A percentile compares a stretch with the other conserved stretches of the same genome.
Conservation (phyloP, 2,329 filamentous ascomycete genomes). For the Aspergillaceae sp. region DNA sequence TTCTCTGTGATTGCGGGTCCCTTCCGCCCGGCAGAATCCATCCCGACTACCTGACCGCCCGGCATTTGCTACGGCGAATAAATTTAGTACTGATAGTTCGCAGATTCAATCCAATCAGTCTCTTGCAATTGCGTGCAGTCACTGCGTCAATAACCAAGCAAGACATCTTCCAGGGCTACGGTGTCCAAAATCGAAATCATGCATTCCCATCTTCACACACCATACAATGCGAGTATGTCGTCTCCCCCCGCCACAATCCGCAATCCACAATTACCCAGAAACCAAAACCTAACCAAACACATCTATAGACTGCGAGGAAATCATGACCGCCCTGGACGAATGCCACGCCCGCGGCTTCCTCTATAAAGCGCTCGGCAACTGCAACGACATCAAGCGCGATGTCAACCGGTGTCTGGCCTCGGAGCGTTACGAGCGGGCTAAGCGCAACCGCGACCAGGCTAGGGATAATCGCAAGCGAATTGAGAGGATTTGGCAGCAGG, state of each 20-base stretch:
- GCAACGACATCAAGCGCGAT: constrained; percentile 74
- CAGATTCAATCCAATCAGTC: no score
- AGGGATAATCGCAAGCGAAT: constrained; percentile 64
- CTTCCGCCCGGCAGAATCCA: constrained; percentile 28
- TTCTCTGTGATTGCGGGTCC: constrained; percentile 14
- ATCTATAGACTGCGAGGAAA: constrained; percentile 73
- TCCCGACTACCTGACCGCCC: constrained; percentile 18
- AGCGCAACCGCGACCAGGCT: constrained; percentile 63
- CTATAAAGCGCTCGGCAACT: constrained; percentile 83
- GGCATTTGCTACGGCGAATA: constrained; percentile 5
- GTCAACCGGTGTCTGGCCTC: constrained; percentile 78
- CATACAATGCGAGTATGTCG: constrained; percentile 71
- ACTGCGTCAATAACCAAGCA: no score
- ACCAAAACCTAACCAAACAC: constrained; percentile 1
- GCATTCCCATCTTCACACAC: constrained; percentile 96
- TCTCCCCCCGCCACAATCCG: constrained; percentile 2
- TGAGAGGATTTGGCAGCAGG: constrained; percentile 67
- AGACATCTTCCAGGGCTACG: not conserved
- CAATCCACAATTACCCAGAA: not conserved
- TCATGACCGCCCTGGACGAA: constrained; percentile 89
- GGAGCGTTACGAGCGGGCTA: constrained; percentile 70
- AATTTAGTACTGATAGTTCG: no score
- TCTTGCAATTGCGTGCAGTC: no score
- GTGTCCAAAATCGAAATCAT: constrained; percentile 42
- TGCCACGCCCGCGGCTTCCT: constrained; percentile 90